Evolutionary conservation across 2,329 filamentous ascomycete species (phyloP), one percentile per base, ranked within the genome.

Genomic region (Arthrinium phaeospermum): DNA sequence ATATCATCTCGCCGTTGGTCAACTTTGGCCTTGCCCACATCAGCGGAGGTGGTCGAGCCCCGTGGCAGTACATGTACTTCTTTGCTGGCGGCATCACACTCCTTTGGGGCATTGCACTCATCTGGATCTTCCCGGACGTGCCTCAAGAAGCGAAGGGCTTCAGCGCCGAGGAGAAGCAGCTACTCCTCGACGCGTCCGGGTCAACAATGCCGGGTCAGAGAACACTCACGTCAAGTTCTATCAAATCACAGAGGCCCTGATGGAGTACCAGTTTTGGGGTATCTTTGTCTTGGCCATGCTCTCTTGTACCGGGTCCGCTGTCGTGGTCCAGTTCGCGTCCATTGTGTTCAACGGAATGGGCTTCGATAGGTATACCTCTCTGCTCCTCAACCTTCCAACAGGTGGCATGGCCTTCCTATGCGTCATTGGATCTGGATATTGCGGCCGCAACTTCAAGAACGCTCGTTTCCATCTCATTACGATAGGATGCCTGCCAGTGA

Each of bases 11-110:
- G 1, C 80, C 81, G 0, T 72, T 82, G 24, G 77, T 82, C 67
- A 81, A 81, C 67, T 82, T 80, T 24, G 81, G 81, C 12, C 77
- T 82, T 8, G 80, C 79, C 2, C 79, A 80, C 22, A 79, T 81
- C 49, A 74, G 74, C 24, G 77, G 78, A 1, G 76, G 76, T 6
- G 61, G 73, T 0, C 61, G 82, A 24, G 71, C 74, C 44, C 72
- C 80, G 1, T 82, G 80, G 81, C 78, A 81, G 68, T 80, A 79
- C 61, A 80, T 83, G 69, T 83, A 81, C 73, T 71, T 83, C 47
- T 79, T 82, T 22, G 79, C 82, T 27, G 82, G 82, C 10, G 72
- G 75, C 19, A 74, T 80, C 7, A 82, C 81, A 0, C 67, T 77
- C n/a, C 8, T 74, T 22, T 77, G 75, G 77, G 74, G 73, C 3